Conservation (phyloP, 768 basidiomycete species). For the Auriscalpium microsporum region DNA sequence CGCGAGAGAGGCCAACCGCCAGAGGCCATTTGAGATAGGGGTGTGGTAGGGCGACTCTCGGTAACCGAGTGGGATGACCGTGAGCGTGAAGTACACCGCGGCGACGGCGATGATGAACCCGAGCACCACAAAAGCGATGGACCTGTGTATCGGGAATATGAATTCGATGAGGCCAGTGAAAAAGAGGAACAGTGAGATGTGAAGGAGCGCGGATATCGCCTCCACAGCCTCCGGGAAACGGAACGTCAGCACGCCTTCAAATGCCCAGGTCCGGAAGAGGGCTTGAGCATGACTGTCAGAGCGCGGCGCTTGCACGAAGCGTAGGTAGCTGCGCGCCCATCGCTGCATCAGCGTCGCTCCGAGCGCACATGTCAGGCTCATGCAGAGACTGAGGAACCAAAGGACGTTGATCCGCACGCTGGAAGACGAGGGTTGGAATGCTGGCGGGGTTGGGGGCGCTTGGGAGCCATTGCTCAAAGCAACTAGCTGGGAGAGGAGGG, state of each 20-base stretch:
- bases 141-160: constrained; percentile 6
- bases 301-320: background rate
- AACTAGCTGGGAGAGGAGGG: background rate
- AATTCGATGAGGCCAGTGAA: constrained; percentile 10
- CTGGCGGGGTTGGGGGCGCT: background rate
- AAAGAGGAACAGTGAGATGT: constrained; percentile 12
- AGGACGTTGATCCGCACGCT: background rate
- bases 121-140: constrained; percentile 4
- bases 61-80: constrained; percentile 7
- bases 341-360: constrained; percentile 9
- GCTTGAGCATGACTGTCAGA: constrained; percentile 2
- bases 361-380: constrained; percentile 8
- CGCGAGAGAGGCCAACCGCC: background rate
- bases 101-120: background rate
- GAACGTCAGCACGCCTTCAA: constrained; percentile 6
- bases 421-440: background rate
- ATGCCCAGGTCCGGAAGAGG: constrained; percentile 2
- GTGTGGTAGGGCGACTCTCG: constrained; percentile 11
- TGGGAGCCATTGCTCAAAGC: background rate
- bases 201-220: constrained; percentile 7
- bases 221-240: constrained; percentile 1
- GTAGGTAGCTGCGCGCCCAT: constrained; percentile 8
- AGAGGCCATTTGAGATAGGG: constrained; percentile 6
- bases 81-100: constrained; percentile 1
- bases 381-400: constrained; percentile 9